Evolutionary conservation across 495 filamentous ascomycete species (phyloP).

Genomic region (Penicillium herquei): DNA sequence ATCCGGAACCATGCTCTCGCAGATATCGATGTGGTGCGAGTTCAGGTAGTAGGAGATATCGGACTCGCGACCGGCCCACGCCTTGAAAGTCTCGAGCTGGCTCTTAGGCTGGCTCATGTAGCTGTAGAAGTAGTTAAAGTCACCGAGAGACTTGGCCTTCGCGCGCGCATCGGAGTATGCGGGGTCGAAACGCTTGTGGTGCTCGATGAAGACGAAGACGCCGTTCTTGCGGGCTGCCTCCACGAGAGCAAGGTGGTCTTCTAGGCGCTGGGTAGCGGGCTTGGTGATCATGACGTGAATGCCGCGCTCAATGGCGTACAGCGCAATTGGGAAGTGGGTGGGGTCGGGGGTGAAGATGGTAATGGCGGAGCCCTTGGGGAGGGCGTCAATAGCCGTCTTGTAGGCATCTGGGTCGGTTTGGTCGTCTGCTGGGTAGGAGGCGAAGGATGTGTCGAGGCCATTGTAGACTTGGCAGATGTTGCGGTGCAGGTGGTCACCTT

Average conservation of each 20-base stretch:
- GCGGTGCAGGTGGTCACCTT: constrained; percentile 79
- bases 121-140: constrained; percentile 97
- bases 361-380: constrained; percentile 81
- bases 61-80: constrained; percentile 87
- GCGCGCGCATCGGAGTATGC: constrained; percentile 82
- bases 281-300: constrained; percentile 95
- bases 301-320: constrained; percentile 83
- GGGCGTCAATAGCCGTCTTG: constrained; percentile 83
- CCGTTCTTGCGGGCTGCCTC: constrained; percentile 68
- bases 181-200: constrained; percentile 94
- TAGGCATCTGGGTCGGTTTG: constrained; percentile 75
- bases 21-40: constrained; percentile 88
- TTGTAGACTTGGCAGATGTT: constrained; percentile 91
- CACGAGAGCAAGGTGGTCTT: constrained; percentile 73
- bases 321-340: constrained; percentile 90
- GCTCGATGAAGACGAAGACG: constrained; percentile 92
- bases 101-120: constrained; percentile 96
- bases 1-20: constrained; percentile 83
- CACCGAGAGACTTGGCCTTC: constrained; percentile 70
- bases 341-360: constrained; percentile 97
- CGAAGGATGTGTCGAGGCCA: constrained; percentile 77
- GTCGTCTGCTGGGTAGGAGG: constrained; percentile 74
- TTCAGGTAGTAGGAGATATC: constrained; percentile 97
- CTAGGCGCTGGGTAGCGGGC: constrained; percentile 82
- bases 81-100: constrained; percentile 93